A percentile compares a stretch with the other conserved stretches of the same genome.
phyloP scores from a whole-genome alignment of 768 basidiomycete species.

The Naganishia randhawae region DNA sequence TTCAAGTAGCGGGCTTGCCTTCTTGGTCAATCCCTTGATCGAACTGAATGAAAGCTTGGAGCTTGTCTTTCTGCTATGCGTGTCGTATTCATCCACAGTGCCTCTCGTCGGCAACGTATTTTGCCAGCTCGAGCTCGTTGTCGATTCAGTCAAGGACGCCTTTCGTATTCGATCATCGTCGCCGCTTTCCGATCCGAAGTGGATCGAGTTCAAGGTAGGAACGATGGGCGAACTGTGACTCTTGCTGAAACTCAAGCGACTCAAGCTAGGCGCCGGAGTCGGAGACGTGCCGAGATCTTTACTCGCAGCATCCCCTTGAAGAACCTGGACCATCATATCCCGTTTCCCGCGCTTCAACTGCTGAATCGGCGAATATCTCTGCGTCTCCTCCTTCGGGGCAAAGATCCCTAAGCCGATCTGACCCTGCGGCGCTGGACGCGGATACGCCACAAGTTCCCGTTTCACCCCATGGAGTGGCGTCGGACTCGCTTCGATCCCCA shows the following conservation, averaged over 20 bases:
- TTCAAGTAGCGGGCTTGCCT: constrained; percentile 4
- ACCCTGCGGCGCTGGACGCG: background rate
- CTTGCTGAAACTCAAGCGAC: background rate
- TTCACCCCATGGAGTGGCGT: background rate
- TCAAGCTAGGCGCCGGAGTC: background rate
- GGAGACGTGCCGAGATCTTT: background rate
- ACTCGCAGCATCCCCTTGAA: background rate
- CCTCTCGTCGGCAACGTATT: background rate
- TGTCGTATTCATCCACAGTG: background rate
- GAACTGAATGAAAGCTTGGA: constrained; percentile 13
- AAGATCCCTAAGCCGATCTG: constrained; percentile 8
- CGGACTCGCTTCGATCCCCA: constrained; percentile 3
- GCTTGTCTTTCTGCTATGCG: constrained; percentile 8
- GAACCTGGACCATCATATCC: constrained; percentile 1
- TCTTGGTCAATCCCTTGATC: background rate
- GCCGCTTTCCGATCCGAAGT: background rate
- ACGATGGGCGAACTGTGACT: constrained; percentile 11
- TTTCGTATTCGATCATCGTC: background rate
- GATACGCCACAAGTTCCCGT: background rate
- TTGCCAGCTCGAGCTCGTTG: background rate
- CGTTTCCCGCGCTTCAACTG: constrained; percentile 17
- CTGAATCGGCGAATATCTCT: background rate
- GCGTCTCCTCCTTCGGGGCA: background rate
- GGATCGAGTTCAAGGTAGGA: constrained; percentile 5
- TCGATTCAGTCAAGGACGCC: constrained; percentile 8